phyloP scores from a whole-genome alignment of 2,329 filamentous ascomycete species.

The Colletotrichum sublineola region DNA sequence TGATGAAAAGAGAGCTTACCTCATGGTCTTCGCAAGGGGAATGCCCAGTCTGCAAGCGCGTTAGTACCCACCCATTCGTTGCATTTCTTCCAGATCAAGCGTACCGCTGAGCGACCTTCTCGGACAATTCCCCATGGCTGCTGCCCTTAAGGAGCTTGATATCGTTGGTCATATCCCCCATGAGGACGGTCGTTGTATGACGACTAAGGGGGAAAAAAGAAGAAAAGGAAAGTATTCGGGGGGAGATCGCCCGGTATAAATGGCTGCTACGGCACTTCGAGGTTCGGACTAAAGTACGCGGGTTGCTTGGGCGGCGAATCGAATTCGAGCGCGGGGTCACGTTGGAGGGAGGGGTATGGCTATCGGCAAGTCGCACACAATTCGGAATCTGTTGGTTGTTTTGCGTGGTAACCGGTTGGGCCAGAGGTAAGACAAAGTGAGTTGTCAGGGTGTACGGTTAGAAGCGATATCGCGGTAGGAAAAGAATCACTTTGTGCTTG shows the following conservation, averaged over 20 bases:
- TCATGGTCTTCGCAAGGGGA: slow-evolving; percentile 41
- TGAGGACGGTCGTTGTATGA: slow-evolving; percentile 41
- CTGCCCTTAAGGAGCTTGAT: slow-evolving; percentile 55
- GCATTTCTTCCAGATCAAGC: not conserved
- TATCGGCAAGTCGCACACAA: slow-evolving; percentile 25
- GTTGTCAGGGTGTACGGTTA: slow-evolving; percentile 1
- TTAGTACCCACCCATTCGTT: slow-evolving; percentile 13
- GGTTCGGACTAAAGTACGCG: slow-evolving; percentile 32
- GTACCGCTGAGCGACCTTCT: slow-evolving; percentile 49
- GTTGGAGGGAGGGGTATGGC: slow-evolving; percentile 38
- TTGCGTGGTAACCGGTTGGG: not conserved
- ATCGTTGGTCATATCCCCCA: slow-evolving; percentile 53
- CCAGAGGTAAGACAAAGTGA: slow-evolving; percentile 11
- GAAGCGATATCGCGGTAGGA: not conserved
- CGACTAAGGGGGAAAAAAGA: slow-evolving; percentile 23
- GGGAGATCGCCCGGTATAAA: slow-evolving; percentile 30
- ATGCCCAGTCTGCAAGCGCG: slow-evolving; percentile 33
- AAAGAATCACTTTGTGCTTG: not conserved
- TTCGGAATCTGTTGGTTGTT: slow-evolving; percentile 6
- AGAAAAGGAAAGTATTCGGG: slow-evolving; percentile 7
- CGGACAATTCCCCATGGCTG: slow-evolving; percentile 52
- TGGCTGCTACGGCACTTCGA: slow-evolving; percentile 34
- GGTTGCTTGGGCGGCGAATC: slow-evolving; percentile 37
- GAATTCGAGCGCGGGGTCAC: slow-evolving; percentile 41
- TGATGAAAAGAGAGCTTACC: slow-evolving; percentile 17